Percentiles rank a stretch among this genome's conserved stretches.
These are phyloP conservation scores for Aspergillus ellipticus DNA, from an alignment of 495 filamentous ascomycete genomes.

Conservation along the genomic window DNA sequence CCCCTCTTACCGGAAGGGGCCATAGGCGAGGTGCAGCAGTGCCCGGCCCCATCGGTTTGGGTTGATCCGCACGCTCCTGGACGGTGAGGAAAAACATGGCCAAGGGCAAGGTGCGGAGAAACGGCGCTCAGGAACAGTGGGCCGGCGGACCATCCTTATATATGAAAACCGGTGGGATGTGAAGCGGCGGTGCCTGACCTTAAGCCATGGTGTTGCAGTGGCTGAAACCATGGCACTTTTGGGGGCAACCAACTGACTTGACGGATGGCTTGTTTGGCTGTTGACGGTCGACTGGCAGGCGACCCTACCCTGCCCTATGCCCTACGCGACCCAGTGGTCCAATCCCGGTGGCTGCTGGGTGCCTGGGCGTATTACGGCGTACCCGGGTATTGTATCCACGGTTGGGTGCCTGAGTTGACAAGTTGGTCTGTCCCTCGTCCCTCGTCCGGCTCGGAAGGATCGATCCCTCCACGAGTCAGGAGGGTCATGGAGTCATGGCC, in stretches of 20 bases:
- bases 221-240: conserved; percentile 21
- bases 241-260: not conserved
- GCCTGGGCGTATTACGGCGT: not conserved
- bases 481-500: no score
- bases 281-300: not conserved
- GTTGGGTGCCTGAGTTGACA: not conserved
- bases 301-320: conserved; percentile 21
- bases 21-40: not conserved
- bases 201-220: conserved; percentile 19
- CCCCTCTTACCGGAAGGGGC: not conserved
- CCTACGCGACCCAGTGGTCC: conserved; percentile 13
- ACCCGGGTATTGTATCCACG: not conserved
- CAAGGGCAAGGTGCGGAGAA: not conserved
- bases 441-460: no score
- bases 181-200: conserved; percentile 20
- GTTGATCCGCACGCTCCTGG: not conserved
- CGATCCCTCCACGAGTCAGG: no score
- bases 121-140: conserved; percentile 10
- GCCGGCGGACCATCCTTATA: not conserved
- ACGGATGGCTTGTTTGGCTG: not conserved
- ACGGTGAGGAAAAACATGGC: not conserved
- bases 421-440: no score
- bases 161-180: not conserved
- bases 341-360: not conserved
- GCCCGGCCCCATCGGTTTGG: not conserved